Conservation (phyloP, 192 early-diverging fungal species). For the Podila epicladia region DNA sequence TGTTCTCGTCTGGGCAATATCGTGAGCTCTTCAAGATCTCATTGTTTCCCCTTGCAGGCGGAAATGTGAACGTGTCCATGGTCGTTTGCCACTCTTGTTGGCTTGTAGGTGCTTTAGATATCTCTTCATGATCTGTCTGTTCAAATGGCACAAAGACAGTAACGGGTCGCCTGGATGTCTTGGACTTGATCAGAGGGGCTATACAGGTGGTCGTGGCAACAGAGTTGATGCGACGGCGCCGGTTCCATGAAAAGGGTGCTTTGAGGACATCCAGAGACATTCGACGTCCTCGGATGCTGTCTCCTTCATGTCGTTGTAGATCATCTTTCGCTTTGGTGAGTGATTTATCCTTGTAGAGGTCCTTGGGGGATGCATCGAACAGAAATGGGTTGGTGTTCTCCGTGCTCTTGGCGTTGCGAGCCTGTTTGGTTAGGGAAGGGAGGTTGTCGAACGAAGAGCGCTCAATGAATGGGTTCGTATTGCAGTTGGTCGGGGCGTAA, state of each 20-base stretch:
- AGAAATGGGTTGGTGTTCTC: constrained; percentile 7
- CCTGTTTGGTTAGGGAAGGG: constrained; percentile 3
- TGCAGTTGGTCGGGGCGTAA: neutral
- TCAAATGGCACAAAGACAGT: neutral
- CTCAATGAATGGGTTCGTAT: neutral
- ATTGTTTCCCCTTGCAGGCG: neutral
- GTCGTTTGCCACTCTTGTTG: neutral
- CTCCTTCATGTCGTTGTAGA: neutral
- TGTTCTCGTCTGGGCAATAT: constrained; percentile 12
- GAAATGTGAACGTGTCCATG: neutral
- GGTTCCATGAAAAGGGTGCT: constrained; percentile 18
- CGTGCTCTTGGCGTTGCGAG: neutral
- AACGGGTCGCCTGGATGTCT: neutral
- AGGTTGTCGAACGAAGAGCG: neutral
- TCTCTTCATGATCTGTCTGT: neutral
- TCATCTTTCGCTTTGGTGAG: neutral
- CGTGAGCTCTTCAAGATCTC: constrained; percentile 22
- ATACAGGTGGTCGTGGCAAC: neutral
- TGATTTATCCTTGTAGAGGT: neutral
- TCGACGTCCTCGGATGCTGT: constrained; percentile 2
- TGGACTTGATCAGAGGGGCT: neutral
- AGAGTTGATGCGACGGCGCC: constrained; percentile 18
- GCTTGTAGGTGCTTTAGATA: neutral
- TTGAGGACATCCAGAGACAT: constrained; percentile 40
- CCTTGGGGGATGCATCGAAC: neutral